Conservation (phyloP, 768 basidiomycete genomes). For the Suillus subalutaceus region DNA sequence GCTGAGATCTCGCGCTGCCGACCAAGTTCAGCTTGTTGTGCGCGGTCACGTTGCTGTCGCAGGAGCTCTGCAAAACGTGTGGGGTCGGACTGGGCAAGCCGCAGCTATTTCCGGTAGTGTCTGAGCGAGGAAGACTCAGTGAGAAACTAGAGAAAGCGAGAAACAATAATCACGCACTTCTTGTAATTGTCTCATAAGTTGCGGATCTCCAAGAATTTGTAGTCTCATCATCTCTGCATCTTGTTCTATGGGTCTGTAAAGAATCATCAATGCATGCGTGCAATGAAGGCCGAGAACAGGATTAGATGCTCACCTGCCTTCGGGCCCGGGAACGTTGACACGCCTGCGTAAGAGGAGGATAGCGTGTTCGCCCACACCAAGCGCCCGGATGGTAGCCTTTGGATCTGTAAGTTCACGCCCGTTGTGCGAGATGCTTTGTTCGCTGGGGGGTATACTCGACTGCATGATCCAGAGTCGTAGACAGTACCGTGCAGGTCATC, state of each 20-base stretch:
- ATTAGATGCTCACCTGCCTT: slow-evolving; percentile 39
- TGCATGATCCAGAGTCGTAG: slow-evolving; percentile 28
- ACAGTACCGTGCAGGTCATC: background rate
- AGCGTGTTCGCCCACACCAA: slow-evolving; percentile 63
- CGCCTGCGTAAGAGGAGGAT: slow-evolving; percentile 72
- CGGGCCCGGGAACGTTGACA: slow-evolving; percentile 39
- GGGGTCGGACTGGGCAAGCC: slow-evolving; percentile 71
- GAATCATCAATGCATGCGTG: background rate
- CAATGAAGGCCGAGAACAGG: background rate
- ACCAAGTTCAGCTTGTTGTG: slow-evolving; percentile 53
- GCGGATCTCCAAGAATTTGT: slow-evolving; percentile 83
- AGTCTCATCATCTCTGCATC: slow-evolving; percentile 92
- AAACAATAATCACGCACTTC: slow-evolving; percentile 46
- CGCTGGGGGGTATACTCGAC: slow-evolving; percentile 72
- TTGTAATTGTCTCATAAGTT: slow-evolving; percentile 73
- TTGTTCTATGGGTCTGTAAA: slow-evolving; percentile 63
- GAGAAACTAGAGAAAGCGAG: background rate
- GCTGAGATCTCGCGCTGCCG: slow-evolving; percentile 63
- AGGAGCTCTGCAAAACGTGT: slow-evolving; percentile 76
- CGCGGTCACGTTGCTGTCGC: slow-evolving; percentile 59
- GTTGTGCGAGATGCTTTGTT: slow-evolving; percentile 74
- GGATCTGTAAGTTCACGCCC: slow-evolving; percentile 66
- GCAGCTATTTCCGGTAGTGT: slow-evolving; percentile 79
- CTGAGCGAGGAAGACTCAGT: slow-evolving; percentile 41
- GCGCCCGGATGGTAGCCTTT: slow-evolving; percentile 67